phyloP scores from a whole-genome alignment of 176 grass and related monocot species.

The Stipa capillata region DNA sequence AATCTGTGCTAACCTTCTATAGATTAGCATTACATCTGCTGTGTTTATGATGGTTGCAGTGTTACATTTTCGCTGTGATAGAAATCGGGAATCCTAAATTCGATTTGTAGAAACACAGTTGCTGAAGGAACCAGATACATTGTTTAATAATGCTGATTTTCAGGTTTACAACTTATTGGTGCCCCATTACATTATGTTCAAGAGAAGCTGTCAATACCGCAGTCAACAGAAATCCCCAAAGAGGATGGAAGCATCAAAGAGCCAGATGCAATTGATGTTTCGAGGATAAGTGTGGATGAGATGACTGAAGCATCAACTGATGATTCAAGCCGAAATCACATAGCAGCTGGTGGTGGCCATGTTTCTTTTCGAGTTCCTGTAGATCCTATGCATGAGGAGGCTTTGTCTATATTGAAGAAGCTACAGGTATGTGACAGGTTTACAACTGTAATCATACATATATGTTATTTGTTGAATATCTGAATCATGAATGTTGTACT shows the following conservation, averaged over 20 bases:
- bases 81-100: too few species aligned
- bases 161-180: constrained; percentile 48
- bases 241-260: constrained; percentile 22
- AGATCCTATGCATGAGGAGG: constrained; percentile 66
- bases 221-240: constrained; percentile 11
- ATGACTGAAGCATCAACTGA: constrained; percentile 9
- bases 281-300: constrained; percentile 15
- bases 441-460: not conserved
- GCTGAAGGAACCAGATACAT: not conserved
- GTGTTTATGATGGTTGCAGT: not conserved
- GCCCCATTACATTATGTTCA: constrained; percentile 46
- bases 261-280: constrained; percentile 23
- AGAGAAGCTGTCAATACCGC: constrained; percentile 43
- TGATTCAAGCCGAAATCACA: constrained; percentile 17
- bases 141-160: constrained; percentile 16
- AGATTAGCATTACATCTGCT: not conserved
- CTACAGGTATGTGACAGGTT: constrained; percentile 49
- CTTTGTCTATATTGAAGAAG: constrained; percentile 81
- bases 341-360: not conserved
- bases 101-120: too few species aligned
- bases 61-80: not conserved
- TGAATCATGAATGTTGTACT: not conserved
- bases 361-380: constrained; percentile 43
- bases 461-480: not conserved
- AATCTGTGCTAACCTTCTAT: not conserved